Evolutionary conservation across 2,329 filamentous ascomycete species (phyloP), one percentile per base, ranked within the genome.

Genomic region (Clarireedia monteithiana): DNA sequence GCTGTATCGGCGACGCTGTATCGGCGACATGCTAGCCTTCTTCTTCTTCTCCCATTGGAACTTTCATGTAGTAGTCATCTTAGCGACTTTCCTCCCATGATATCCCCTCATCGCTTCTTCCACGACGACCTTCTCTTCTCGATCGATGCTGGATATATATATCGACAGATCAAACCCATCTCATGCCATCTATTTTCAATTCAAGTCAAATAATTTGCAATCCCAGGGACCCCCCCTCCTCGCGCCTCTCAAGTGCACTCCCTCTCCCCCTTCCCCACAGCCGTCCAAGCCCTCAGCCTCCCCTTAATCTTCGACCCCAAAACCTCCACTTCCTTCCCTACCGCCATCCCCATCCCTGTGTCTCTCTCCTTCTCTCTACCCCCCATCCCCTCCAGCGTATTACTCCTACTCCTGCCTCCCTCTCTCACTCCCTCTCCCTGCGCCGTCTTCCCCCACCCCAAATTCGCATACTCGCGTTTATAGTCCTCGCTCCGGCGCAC

Each of bases 291-390:
- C 24, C 54, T 52, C 39, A 56, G 20, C 26, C 54, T 40, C 15
- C 54, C 54, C 24, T 47, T 56, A 20, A 52, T 47, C 23, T 56
- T 56, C n/a, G 38, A 47, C 20, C 53, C 53, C 15, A 52, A 23
- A 12, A 23, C 17, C 15, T 39, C 23, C n/a, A 27, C 20, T 15
- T 53, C 50, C 24, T n/a, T 48, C n/a, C 17, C 26, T 24, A 20
- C 42, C 20, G 14, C 54, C 39, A 10, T 40, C 17, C 39, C 54
- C 39, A 10, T 40, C 17, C 15, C 17, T 3, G 9, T 40, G 2
- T 40, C 48, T 51, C n/a, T 34, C 46, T 10, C 47, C 53, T 12
- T 15, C 15, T 5, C 38, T 7, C 10, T 4, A 40, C 38, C 38
- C 38, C 38, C 2, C 14, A 40, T 15, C 17, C 39, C 17, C 26